These are phyloP conservation scores for Arthromyces matolae DNA, from an alignment of 768 basidiomycete genomes.

Conservation along the genomic window DNA sequence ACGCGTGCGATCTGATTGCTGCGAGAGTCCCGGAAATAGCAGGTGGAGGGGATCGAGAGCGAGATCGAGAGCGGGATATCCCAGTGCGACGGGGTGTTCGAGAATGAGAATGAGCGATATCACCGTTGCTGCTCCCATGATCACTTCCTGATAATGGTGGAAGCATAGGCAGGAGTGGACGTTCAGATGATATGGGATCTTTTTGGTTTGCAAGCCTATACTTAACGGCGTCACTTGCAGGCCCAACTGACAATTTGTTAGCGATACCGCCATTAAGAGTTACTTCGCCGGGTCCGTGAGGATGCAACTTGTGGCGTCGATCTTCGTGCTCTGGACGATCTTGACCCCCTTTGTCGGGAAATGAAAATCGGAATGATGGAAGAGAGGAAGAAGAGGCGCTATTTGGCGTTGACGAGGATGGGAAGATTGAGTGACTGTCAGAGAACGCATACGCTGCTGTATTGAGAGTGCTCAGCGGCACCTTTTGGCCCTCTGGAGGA, in stretches of 20 bases:
- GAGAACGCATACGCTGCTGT: conserved; percentile 57
- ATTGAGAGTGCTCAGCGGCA: conserved; percentile 47
- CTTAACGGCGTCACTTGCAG: conserved; percentile 53
- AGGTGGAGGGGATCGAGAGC: conserved; percentile 45
- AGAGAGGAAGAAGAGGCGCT: conserved; percentile 61
- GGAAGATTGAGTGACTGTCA: conserved; percentile 69
- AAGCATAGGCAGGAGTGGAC: conserved; percentile 42
- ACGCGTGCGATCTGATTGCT: conserved; percentile 88
- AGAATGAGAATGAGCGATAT: conserved; percentile 36
- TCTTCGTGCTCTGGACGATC: conserved; percentile 66
- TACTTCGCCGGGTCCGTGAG: conserved; percentile 56
- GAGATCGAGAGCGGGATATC: conserved; percentile 42
- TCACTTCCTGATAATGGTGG: conserved; percentile 50
- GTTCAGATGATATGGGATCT: conserved; percentile 46
- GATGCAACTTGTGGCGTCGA: conserved; percentile 52
- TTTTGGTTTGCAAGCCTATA: conserved; percentile 53
- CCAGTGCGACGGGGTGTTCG: conserved; percentile 48
- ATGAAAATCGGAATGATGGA: conserved; percentile 66
- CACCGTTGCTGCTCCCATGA: conserved; percentile 55
- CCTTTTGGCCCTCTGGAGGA: conserved; percentile 53
- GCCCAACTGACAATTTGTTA: conserved; percentile 56
- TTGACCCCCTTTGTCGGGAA: conserved; percentile 51
- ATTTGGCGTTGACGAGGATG: conserved; percentile 53
- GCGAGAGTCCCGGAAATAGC: conserved; percentile 76
- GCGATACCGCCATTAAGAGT: conserved; percentile 73